A percentile compares a stretch with the other conserved stretches of the same genome.
These are phyloP conservation scores for Eucalyptus curtisii DNA, from an alignment of 345 rosid genomes.

Conservation along the genomic window DNA sequence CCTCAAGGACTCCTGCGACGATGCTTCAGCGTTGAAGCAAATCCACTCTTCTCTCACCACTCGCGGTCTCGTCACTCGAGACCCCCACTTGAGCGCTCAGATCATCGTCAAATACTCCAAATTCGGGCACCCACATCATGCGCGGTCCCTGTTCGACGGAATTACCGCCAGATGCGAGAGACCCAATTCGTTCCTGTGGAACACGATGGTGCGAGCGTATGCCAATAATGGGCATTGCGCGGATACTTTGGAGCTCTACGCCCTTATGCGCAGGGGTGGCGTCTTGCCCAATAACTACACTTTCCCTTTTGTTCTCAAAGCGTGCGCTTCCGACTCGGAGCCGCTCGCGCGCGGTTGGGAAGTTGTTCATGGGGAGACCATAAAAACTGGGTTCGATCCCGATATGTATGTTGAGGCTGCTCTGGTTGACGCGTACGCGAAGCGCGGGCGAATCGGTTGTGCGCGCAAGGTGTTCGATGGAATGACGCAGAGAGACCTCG, in stretches of 20 bases:
- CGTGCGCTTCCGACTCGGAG: slow-evolving; percentile 15
- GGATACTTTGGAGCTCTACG: slow-evolving; percentile 27
- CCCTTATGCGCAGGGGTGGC: slow-evolving; percentile 19
- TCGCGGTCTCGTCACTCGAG: slow-evolving; percentile 2
- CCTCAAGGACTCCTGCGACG: slow-evolving; percentile 6
- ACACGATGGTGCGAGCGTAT: slow-evolving; percentile 38
- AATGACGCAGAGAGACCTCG: slow-evolving; percentile 43
- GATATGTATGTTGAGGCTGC: slow-evolving; percentile 53
- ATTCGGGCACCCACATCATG: slow-evolving; percentile 2
- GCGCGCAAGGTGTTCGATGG: slow-evolving; percentile 51
- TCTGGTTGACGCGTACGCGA: slow-evolving; percentile 31
- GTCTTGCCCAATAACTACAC: slow-evolving; percentile 40
- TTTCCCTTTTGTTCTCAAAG: slow-evolving; percentile 36
- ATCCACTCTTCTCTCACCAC: slow-evolving; percentile 25
- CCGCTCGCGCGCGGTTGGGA: slow-evolving; percentile 17
- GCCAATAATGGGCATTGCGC: slow-evolving; percentile 14
- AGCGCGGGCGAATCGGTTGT: slow-evolving; percentile 8
- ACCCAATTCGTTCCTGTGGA: slow-evolving; percentile 31
- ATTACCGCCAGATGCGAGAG: neutral
- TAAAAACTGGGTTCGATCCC: slow-evolving; percentile 34
- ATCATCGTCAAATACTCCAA: slow-evolving; percentile 24
- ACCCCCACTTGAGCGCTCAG: slow-evolving; percentile 25
- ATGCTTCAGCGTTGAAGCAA: slow-evolving; percentile 17
- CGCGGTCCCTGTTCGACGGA: slow-evolving; percentile 21
- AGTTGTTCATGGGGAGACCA: slow-evolving; percentile 28